phyloP scores from a whole-genome alignment of 2,329 filamentous ascomycete species.

The Aspergillus felis region DNA sequence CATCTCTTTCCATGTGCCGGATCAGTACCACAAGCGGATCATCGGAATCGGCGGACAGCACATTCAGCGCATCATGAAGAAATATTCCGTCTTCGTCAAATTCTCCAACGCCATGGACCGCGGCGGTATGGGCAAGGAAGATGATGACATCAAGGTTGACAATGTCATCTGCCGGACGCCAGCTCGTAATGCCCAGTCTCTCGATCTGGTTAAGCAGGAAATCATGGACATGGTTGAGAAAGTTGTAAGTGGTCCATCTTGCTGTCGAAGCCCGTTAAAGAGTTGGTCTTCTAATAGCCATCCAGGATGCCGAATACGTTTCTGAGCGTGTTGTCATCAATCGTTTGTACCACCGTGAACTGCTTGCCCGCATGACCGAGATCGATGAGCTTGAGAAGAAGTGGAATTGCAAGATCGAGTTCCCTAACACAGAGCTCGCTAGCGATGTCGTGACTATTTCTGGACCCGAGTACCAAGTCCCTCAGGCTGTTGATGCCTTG shows the following conservation, averaged over 20 bases:
- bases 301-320: conserved; percentile 88
- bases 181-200: conserved; percentile 90
- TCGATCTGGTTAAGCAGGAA: conserved; percentile 96
- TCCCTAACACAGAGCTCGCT: conserved; percentile 94
- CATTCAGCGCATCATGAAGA: conserved; percentile 99
- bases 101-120: conserved; percentile 99
- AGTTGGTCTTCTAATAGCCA: neutral
- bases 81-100: conserved; percentile 99
- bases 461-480: conserved; percentile 96
- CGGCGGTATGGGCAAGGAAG: conserved; percentile 86
- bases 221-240: conserved; percentile 99
- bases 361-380: conserved; percentile 80
- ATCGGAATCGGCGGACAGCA: conserved; percentile 98
- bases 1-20: conserved; percentile 97
- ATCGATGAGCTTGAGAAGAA: conserved; percentile 97
- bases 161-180: conserved; percentile 98
- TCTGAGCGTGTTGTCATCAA: conserved; percentile 92
- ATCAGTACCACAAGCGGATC: conserved; percentile 99
- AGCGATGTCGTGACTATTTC: conserved; percentile 95
- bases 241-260: conserved; percentile 55
- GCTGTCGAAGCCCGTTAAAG: neutral
- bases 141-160: conserved; percentile 97
- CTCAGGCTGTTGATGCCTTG: conserved; percentile 92
- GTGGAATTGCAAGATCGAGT: conserved; percentile 99
- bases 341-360: conserved; percentile 88